phyloP scores from a whole-genome alignment of 148 eudicot species.

The Vaccinium corymbosum region DNA sequence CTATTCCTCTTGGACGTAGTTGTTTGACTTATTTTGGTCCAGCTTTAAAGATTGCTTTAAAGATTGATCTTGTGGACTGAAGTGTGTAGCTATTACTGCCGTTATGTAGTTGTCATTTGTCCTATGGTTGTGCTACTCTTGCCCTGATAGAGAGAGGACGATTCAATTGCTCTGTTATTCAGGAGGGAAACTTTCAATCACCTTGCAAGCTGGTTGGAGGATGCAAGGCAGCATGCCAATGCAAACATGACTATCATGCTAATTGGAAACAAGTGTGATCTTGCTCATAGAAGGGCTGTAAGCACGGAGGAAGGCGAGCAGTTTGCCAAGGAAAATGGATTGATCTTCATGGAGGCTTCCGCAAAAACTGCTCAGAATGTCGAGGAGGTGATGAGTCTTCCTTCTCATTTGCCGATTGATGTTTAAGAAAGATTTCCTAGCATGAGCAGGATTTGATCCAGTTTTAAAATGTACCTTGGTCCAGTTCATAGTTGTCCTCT shows the following conservation, averaged over 20 bases:
- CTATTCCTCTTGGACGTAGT: neutral
- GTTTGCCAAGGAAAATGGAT: constrained; percentile 53
- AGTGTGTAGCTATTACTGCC: neutral
- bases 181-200: constrained; percentile 66
- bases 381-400: constrained; percentile 40
- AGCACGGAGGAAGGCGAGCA: constrained; percentile 62
- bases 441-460: neutral
- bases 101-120: neutral
- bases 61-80: neutral
- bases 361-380: constrained; percentile 61
- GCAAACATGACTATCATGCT: constrained; percentile 60
- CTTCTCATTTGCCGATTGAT: neutral
- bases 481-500: too few relatives aligned
- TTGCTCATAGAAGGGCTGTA: constrained; percentile 54
- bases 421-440: neutral
- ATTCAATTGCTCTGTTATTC: constrained; percentile 6
- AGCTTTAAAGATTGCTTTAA: neutral
- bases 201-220: constrained; percentile 62
- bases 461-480: too few relatives aligned
- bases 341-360: constrained; percentile 56
- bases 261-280: constrained; percentile 52
- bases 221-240: constrained; percentile 59
- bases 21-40: neutral
- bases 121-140: neutral
- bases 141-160: neutral